phyloP scores from a whole-genome alignment of 2,329 filamentous ascomycete species.

The Hypoxylon sp. region DNA sequence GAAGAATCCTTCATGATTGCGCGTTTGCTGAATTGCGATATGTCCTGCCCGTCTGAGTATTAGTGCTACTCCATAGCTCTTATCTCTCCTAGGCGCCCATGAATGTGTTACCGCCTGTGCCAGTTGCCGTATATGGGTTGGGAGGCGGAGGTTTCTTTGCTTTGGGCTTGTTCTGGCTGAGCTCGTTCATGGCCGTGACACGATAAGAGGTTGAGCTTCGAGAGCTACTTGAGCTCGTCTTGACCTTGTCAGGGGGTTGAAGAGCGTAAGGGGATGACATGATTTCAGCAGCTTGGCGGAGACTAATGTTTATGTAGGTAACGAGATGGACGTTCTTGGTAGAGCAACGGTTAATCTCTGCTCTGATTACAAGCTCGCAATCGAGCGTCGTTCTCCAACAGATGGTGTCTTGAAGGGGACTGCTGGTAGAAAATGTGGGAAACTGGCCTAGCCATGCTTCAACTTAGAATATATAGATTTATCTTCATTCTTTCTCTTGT shows the following conservation, averaged over 20 bases:
- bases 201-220: constrained; percentile 2
- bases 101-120: constrained; percentile 14
- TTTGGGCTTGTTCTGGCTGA: constrained; percentile 14
- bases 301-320: background rate
- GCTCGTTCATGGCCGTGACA: constrained; percentile 13
- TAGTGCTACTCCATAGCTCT: background rate
- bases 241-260: constrained; percentile 2
- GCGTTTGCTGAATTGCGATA: background rate
- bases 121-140: constrained; percentile 10
- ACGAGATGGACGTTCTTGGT: background rate
- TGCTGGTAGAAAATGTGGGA: background rate
- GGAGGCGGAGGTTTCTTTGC: background rate
- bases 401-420: background rate
- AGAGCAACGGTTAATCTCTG: background rate
- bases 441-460: background rate
- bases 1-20: background rate
- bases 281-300: background rate
- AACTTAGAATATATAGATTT: background rate
- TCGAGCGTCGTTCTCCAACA: background rate
- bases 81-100: constrained; percentile 9
- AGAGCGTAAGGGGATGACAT: constrained; percentile 4
- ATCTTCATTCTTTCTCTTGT: background rate
- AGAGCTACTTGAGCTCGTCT: background rate
- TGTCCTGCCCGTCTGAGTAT: background rate
- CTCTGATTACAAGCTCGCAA: background rate